phyloP scores from a whole-genome alignment of 306 rosid genomes.

The Cyclanthera cordifolia region DNA sequence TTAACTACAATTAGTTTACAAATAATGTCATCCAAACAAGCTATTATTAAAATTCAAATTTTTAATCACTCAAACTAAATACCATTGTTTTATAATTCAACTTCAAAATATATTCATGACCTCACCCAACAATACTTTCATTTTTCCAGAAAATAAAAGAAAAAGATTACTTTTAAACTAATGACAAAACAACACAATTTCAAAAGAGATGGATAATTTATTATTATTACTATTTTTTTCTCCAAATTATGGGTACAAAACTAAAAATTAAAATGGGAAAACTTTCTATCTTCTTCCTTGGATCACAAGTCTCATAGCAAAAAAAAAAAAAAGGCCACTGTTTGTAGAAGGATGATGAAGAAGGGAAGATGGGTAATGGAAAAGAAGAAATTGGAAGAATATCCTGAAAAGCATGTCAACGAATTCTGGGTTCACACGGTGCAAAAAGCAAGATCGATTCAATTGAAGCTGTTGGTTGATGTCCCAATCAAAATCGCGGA shows the following conservation, averaged over 20 bases:
- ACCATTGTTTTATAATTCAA: no score
- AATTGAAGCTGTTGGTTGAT: not conserved
- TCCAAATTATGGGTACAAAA: not conserved
- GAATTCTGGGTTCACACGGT: not conserved
- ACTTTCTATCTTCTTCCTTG: not conserved
- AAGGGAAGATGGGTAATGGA: not conserved
- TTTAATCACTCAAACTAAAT: no score
- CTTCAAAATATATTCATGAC: no score
- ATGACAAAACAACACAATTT: not conserved
- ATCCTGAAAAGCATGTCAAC: slow-evolving; percentile 1
- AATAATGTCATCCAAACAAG: no score
- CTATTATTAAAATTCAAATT: no score
- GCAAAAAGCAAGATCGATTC: not conserved
- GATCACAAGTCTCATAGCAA: not conserved
- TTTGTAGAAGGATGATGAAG: no score
- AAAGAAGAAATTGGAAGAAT: not conserved
- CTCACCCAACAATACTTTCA: no score
- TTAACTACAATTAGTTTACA: no score
- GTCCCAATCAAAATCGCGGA: not conserved
- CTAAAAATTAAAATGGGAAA: not conserved
- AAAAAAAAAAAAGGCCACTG: not conserved
- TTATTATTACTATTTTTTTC: no score
- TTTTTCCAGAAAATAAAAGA: not conserved
- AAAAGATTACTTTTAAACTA: not conserved
- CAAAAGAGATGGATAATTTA: no score